Percentiles rank a stretch among this genome's conserved stretches.
Evolutionary conservation across 1,284 basidiomycete species (phyloP).

Genomic region (Exobasidium cylindrosporum): DNA sequence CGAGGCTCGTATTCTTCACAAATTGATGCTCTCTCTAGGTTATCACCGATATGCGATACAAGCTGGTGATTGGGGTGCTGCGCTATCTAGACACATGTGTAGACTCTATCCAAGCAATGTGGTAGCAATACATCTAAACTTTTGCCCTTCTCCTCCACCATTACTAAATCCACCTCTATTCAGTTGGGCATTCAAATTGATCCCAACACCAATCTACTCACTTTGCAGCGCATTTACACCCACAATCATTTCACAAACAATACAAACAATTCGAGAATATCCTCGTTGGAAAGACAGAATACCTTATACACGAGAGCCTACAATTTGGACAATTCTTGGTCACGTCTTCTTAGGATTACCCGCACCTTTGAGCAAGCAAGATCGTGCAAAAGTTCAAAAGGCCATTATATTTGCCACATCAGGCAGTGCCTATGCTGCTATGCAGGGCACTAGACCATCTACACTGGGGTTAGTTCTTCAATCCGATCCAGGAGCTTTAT

Average conservation of each 20-base stretch:
- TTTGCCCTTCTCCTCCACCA: conserved; percentile 30
- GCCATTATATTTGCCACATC: conserved; percentile 30
- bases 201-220: conserved; percentile 14
- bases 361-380: conserved; percentile 33
- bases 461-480: conserved; percentile 56
- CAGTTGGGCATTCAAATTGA: not conserved
- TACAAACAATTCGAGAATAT: conserved; percentile 4
- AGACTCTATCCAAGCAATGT: conserved; percentile 24
- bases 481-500: conserved; percentile 55
- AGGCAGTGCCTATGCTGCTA: conserved; percentile 40
- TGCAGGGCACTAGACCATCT: conserved; percentile 55
- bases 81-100: conserved; percentile 27
- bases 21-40: conserved; percentile 37
- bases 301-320: conserved; percentile 5
- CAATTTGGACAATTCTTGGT: not conserved
- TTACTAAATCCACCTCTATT: conserved; percentile 23
- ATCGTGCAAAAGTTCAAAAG: conserved; percentile 25
- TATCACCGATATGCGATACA: conserved; percentile 38
- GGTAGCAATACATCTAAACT: conserved; percentile 38
- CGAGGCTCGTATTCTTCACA: conserved; percentile 37
- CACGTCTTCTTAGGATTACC: conserved; percentile 19
- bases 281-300: not conserved
- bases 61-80: conserved; percentile 40
- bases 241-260: not conserved
- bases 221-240: conserved; percentile 7